Evolutionary conservation across 257 asterid species (phyloP).

Genomic region (Ophiorrhiza pumila): DNA sequence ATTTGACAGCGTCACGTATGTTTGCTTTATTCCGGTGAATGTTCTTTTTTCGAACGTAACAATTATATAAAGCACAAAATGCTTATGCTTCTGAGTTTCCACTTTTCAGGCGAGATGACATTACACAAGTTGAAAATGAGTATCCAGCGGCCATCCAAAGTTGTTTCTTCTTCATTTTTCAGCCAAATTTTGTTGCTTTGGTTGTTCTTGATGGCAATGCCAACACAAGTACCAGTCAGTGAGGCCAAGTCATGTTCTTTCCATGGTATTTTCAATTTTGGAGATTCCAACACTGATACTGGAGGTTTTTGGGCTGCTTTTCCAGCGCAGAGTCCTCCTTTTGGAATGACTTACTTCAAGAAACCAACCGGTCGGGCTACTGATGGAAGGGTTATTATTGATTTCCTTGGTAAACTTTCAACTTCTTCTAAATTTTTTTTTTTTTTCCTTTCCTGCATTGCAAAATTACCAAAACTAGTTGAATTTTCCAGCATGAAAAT

Average conservation of each 20-base stretch:
- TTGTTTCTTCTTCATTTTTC: slow-evolving; percentile 11
- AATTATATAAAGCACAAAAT: no score
- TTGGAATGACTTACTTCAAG: slow-evolving; percentile 76
- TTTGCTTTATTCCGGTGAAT: background rate
- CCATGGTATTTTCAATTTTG: slow-evolving; percentile 69
- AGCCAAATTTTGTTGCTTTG: slow-evolving; percentile 22
- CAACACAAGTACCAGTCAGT: slow-evolving; percentile 7
- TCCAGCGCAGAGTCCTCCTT: slow-evolving; percentile 55
- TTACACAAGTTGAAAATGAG: slow-evolving; percentile 26
- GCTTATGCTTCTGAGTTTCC: background rate
- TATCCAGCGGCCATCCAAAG: slow-evolving; percentile 15
- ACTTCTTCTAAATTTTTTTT: background rate
- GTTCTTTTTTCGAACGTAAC: background rate
- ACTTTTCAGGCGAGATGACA: background rate
- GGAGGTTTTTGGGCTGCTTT: slow-evolving; percentile 87
- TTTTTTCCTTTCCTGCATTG: background rate
- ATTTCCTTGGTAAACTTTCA: slow-evolving; percentile 60
- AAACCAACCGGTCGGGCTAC: slow-evolving; percentile 76
- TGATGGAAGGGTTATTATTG: slow-evolving; percentile 75
- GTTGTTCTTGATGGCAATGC: slow-evolving; percentile 24
- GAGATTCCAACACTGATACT: slow-evolving; percentile 74
- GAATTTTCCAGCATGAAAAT: background rate
- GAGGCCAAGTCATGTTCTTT: slow-evolving; percentile 54
- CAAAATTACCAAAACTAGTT: no score
- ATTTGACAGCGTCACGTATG: background rate